Evolutionary conservation across 2,329 filamentous ascomycete genomes (phyloP).

Genomic region (Trichoderma citrinoviride): DNA sequence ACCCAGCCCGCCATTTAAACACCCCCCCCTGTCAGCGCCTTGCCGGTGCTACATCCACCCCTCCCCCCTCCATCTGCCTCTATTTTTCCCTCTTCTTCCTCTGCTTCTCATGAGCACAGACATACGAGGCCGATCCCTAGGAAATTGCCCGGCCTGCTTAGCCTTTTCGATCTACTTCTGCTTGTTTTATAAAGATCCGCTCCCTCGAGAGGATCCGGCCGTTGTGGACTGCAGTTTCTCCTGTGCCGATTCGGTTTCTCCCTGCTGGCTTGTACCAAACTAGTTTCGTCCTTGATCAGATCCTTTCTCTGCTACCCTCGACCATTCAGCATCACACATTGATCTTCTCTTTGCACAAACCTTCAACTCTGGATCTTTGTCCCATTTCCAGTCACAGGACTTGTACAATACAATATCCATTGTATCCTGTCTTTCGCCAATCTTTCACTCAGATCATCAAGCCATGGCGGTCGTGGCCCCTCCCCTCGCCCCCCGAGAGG

Average conservation of each 20-base stretch:
- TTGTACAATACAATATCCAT: not conserved
- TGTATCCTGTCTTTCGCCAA: not conserved
- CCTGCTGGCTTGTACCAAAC: too few species aligned
- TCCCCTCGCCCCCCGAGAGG: not conserved
- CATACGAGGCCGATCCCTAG: not conserved
- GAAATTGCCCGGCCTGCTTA: conserved; percentile 13
- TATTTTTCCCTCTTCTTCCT: not conserved
- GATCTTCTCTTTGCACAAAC: too few species aligned
- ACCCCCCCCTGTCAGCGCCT: conserved; percentile 2
- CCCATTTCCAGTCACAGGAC: too few species aligned
- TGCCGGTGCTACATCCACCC: not conserved
- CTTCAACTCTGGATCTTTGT: too few species aligned
- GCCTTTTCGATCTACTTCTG: not conserved
- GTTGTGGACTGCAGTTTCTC: not conserved
- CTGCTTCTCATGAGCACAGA: not conserved
- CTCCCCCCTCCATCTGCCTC: not conserved
- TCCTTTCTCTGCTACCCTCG: too few species aligned
- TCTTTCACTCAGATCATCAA: not conserved
- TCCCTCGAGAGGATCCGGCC: not conserved
- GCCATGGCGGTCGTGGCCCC: not conserved
- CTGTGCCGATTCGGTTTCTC: not conserved
- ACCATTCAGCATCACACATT: too few species aligned
- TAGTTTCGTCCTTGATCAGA: too few species aligned
- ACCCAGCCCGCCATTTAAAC: not conserved
- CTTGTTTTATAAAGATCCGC: conserved; percentile 13